These are phyloP conservation scores for Seiridium cupressi DNA, from an alignment of 2,329 filamentous ascomycete species.

Conservation along the genomic window DNA sequence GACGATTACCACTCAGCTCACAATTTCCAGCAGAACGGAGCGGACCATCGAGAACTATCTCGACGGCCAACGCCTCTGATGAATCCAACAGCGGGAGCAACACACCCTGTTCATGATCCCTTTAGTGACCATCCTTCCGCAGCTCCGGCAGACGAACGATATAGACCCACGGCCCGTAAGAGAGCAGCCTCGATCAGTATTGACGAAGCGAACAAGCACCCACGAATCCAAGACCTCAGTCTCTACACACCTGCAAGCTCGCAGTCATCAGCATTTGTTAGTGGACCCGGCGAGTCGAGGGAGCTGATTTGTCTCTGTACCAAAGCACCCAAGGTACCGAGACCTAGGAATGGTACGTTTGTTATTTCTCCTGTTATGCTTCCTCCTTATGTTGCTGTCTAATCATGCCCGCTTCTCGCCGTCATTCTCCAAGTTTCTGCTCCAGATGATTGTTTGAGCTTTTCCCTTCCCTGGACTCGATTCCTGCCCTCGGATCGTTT, in stretches of 20 bases:
- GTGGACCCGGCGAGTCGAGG: conserved; percentile 14
- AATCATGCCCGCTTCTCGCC: background rate
- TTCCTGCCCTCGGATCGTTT: background rate
- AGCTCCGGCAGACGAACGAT: background rate
- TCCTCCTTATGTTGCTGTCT: background rate
- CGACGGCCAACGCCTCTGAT: conserved; percentile 7
- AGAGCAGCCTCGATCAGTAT: conserved; percentile 45
- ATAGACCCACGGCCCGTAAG: conserved; percentile 28
- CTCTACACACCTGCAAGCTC: conserved; percentile 32
- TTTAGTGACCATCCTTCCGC: background rate
- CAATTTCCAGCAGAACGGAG: background rate
- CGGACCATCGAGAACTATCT: conserved; percentile 5
- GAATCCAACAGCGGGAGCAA: conserved; percentile 12
- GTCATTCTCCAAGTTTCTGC: background rate
- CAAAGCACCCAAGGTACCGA: conserved; percentile 55
- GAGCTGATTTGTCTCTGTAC: conserved; percentile 56
- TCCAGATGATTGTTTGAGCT: background rate
- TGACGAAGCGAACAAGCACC: conserved; percentile 37
- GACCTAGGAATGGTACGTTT: conserved; percentile 57
- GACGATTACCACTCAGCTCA: background rate
- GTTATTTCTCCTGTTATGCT: background rate
- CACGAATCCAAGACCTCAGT: conserved; percentile 30
- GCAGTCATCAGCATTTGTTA: conserved; percentile 9
- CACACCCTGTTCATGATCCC: background rate
- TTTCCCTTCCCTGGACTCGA: background rate